These are phyloP conservation scores for Salix suchowensis DNA, from an alignment of 345 rosid genomes.

Conservation along the genomic window DNA sequence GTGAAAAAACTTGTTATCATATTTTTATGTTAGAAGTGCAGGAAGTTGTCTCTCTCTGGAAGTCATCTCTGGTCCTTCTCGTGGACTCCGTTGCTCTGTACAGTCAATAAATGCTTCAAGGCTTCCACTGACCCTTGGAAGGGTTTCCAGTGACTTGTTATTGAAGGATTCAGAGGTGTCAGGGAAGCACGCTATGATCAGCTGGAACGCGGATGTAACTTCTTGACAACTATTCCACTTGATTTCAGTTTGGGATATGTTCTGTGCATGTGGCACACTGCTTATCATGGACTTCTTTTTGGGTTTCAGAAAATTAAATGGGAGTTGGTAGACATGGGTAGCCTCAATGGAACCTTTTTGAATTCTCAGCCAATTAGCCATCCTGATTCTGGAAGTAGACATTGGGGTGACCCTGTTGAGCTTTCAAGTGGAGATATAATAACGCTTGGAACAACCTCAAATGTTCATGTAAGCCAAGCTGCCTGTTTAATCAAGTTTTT, in stretches of 20 bases:
- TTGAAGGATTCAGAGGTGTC: constrained; percentile 92
- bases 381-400: constrained; percentile 65
- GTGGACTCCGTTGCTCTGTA: constrained; percentile 50
- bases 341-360: constrained; percentile 92
- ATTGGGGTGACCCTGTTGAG: constrained; percentile 70
- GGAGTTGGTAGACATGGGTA: constrained; percentile 97
- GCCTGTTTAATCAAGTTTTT: background rate
- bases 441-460: constrained; percentile 82
- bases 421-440: constrained; percentile 77
- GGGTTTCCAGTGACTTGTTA: constrained; percentile 68
- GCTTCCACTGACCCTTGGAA: constrained; percentile 84
- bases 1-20: constrained; percentile 43
- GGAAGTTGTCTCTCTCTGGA: constrained; percentile 87
- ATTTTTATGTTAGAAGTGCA: constrained; percentile 77
- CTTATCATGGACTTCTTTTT: constrained; percentile 5
- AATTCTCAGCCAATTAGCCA: constrained; percentile 64
- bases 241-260: constrained; percentile 15
- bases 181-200: constrained; percentile 92
- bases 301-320: constrained; percentile 76
- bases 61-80: constrained; percentile 84
- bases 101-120: constrained; percentile 57
- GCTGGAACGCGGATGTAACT: constrained; percentile 77
- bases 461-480: constrained; percentile 54
- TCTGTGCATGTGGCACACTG: constrained; percentile 11
- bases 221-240: constrained; percentile 12